phyloP scores from a whole-genome alignment of 257 asterid species.

The Rhazya stricta region DNA sequence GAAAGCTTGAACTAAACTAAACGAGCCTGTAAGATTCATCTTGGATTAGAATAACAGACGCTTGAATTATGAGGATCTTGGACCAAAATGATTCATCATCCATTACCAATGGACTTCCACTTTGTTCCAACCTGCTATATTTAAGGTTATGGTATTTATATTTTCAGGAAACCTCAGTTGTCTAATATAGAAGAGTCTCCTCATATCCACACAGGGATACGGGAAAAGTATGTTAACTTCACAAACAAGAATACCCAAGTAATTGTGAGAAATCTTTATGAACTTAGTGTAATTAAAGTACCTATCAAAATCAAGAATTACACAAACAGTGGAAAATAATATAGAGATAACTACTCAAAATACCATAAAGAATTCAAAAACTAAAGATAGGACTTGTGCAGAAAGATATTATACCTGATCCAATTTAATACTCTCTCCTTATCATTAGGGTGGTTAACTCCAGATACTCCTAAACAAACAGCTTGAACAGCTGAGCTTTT shows the following conservation, averaged over 20 bases:
- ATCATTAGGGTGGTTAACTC: constrained; percentile 83
- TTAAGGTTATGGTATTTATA: not conserved
- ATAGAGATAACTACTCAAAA: not conserved
- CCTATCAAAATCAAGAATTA: not conserved
- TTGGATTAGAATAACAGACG: not conserved
- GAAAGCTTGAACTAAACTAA: not conserved
- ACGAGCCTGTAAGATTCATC: not conserved
- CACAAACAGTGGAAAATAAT: not conserved
- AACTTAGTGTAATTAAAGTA: not conserved
- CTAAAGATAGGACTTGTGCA: constrained; percentile 10
- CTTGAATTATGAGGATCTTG: not conserved
- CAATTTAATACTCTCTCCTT: constrained; percentile 68
- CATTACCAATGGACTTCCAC: not conserved
- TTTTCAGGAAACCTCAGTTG: not conserved
- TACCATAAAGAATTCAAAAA: not conserved
- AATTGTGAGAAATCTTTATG: not conserved
- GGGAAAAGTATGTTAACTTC: not conserved
- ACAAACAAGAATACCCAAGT: not conserved
- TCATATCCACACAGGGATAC: not conserved
- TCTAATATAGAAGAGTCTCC: not conserved
- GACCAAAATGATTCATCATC: not conserved
- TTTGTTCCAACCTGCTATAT: not conserved
- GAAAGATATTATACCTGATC: constrained; percentile 53
- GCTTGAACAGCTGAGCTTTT: constrained; percentile 66
- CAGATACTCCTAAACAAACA: constrained; percentile 88